Base-by-base conservation (phyloP, 1,139 yeast species). In the Suhomyces atakaporum region DNA sequence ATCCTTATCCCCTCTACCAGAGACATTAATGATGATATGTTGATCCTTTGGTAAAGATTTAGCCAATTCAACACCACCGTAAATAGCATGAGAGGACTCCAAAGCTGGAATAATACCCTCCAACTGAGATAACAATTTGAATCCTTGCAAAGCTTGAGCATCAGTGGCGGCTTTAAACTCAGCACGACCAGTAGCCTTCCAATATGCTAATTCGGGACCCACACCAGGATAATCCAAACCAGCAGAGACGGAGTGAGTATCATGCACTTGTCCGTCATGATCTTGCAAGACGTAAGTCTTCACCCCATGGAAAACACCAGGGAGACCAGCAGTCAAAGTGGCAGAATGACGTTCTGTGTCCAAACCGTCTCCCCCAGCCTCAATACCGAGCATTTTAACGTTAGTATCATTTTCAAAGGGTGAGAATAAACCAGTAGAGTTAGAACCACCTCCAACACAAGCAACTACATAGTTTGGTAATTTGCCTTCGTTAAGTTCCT, bases 1-100 rank as follows among this genome's bases (percentile, higher is more conserved):
- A 60, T 92, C 99, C 72, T 92, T 92, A 62, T 94, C 99, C 66
- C 99, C 99, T 73, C 98, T 86, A 55, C 99, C 99, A 35, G 96
- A 87, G 42, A 92, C 78, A 59, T 89, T 88, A 56, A 92, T 85
- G 43, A 92, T 82, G 44, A 92, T 69, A 58, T 87, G 81, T 66
- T 89, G 77, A 48, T 85, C 96, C 50, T 82, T 77, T 18, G 73
- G 61, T 84, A 92, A 75, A 11, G 82, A 82, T 70, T 87, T 87
- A 23, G 99, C 98, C 35, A 86, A 74, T 65, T 89, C 79, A 45
- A 87, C 72, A 39, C 92, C 99, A 50, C 97, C 97, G 56, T 75
- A 84, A 39, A 92, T 79, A 26, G 98, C 99, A 62, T 92, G 99
- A 5, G 97, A 85, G 1, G 97, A 86, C 66, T 92, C 99, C 60